Percentiles rank a stretch among this genome's conserved stretches.
Conservation (phyloP, 192 early-diverging fungal genomes). For the Gamsiella multidivaricata region DNA sequence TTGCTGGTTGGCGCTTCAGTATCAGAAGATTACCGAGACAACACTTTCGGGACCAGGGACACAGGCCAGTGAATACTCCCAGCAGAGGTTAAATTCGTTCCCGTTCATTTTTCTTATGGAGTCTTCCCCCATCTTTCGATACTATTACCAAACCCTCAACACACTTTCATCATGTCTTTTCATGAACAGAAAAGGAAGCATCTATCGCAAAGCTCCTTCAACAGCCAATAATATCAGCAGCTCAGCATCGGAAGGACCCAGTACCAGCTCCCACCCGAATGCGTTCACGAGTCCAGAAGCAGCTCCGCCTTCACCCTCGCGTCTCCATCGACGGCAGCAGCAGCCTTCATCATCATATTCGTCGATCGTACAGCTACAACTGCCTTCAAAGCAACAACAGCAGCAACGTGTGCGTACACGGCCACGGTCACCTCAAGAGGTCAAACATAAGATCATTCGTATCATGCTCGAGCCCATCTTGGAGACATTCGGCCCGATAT, state of each 20-base stretch:
- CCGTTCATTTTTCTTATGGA: conserved; percentile 50
- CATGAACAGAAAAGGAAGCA: conserved; percentile 15
- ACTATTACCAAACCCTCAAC: conserved; percentile 48
- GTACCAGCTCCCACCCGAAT: no score
- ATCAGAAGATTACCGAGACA: conserved; percentile 5
- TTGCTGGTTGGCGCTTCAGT: conserved; percentile 25
- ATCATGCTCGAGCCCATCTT: conserved; percentile 23
- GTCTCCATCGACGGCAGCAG: conserved; percentile 4
- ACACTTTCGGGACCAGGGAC: not conserved
- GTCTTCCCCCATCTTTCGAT: conserved; percentile 35
- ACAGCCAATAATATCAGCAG: no score
- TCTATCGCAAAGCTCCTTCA: not conserved
- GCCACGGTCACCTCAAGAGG: conserved; percentile 10
- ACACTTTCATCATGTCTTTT: conserved; percentile 39
- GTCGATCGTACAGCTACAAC: not conserved
- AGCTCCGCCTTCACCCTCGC: not conserved
- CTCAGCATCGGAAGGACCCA: no score
- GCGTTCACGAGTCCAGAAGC: no score
- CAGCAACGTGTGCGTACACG: not conserved
- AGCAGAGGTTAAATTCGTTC: conserved; percentile 15
- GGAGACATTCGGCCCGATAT: conserved; percentile 28
- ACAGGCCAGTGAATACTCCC: not conserved
- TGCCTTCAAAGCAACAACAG: not conserved
- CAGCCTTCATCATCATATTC: not conserved
- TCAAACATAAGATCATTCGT: conserved; percentile 18